Evolutionary conservation across 805 yeast genomes (phyloP).

Genomic region (Wickerhamomyces strasburgensis): DNA sequence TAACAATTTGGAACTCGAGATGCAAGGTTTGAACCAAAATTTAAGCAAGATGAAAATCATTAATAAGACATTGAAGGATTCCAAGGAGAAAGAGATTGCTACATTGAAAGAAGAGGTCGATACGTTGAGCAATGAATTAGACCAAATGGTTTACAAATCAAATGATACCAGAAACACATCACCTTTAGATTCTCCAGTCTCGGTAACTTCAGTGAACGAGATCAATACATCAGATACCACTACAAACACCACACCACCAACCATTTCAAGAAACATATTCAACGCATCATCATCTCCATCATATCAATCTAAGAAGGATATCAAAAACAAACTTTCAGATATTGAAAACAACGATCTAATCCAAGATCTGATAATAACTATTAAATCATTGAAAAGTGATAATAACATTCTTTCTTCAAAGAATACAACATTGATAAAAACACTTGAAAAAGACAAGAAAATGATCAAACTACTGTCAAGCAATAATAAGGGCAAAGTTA

Average conservation of each 20-base stretch:
- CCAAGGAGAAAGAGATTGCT: slow-evolving; percentile 11
- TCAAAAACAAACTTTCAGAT: background rate
- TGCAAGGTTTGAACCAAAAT: slow-evolving; percentile 8
- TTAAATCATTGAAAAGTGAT: slow-evolving; percentile 16
- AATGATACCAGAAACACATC: slow-evolving; percentile 5
- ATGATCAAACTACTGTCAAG: slow-evolving; percentile 16
- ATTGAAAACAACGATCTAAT: slow-evolving; percentile 13
- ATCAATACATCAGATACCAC: background rate
- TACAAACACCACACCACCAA: background rate
- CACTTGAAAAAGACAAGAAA: slow-evolving; percentile 15
- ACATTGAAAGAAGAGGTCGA: slow-evolving; percentile 10
- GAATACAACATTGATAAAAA: slow-evolving; percentile 7
- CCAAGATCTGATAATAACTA: slow-evolving; percentile 17
- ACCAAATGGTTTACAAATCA: background rate
- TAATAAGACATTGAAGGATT: slow-evolving; percentile 11
- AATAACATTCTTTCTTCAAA: slow-evolving; percentile 10
- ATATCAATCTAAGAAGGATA: slow-evolving; percentile 1
- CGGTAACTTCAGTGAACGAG: background rate
- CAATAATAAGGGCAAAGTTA: slow-evolving; percentile 12
- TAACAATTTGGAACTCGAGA: slow-evolving; percentile 6
- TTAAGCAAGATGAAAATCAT: slow-evolving; percentile 11
- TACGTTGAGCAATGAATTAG: slow-evolving; percentile 6
- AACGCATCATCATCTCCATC: background rate
- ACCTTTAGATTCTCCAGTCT: slow-evolving; percentile 8
- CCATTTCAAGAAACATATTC: background rate